Percentiles rank a stretch among this genome's conserved stretches.
These are phyloP conservation scores for Flaveria trinervia DNA, from an alignment of 129 eudicot genomes.

Conservation along the genomic window DNA sequence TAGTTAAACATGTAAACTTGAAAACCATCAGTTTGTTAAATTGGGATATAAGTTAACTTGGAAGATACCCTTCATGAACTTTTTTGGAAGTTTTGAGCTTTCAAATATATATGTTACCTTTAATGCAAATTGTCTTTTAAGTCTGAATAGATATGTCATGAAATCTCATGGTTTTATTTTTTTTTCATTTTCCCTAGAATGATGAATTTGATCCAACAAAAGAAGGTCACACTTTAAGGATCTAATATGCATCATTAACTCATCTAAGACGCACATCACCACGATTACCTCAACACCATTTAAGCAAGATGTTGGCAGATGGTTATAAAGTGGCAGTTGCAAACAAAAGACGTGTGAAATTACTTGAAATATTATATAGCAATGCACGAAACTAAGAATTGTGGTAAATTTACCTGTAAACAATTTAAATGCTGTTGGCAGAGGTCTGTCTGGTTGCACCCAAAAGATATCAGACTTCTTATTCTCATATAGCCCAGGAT, in stretches of 20 bases:
- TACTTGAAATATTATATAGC: neutral
- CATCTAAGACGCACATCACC: neutral
- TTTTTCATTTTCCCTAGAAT: conserved; percentile 1
- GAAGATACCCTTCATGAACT: neutral
- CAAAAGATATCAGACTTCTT: conserved; percentile 74
- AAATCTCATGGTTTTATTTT: neutral
- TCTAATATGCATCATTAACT: conserved; percentile 4
- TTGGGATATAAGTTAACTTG: neutral
- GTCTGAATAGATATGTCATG: neutral
- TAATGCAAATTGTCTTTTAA: no score
- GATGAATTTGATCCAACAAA: neutral
- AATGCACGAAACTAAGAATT: neutral
- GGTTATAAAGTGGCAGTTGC: neutral
- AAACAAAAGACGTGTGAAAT: neutral
- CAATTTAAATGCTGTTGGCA: conserved; percentile 82
- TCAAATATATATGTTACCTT: neutral
- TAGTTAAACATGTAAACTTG: neutral
- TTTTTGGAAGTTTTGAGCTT: neutral
- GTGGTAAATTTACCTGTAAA: conserved; percentile 70
- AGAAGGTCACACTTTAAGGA: neutral
- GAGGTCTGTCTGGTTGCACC: conserved; percentile 64
- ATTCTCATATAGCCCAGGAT: conserved; percentile 80
- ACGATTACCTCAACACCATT: neutral
- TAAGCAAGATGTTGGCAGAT: conserved; percentile 3
- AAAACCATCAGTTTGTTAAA: neutral